Evolutionary conservation across 1,284 basidiomycete genomes (phyloP), one percentile per base, ranked within the genome.

Genomic region (Apiotrichum siamense): DNA sequence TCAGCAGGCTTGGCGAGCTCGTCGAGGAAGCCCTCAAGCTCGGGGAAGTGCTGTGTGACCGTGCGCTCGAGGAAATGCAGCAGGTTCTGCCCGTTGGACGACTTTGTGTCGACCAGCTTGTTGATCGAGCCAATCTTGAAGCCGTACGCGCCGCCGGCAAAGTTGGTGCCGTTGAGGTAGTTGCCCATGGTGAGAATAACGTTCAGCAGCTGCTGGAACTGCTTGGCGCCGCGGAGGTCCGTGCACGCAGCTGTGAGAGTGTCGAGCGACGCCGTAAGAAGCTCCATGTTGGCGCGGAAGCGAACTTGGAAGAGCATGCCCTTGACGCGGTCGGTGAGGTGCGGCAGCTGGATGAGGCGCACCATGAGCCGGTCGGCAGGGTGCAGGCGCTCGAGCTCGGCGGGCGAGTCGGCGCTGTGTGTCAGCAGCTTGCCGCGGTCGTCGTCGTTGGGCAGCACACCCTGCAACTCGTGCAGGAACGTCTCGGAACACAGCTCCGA

Each of bases 111-210:
- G 37, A 97, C 94, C 45, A 98, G 80, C 88, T 93, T 93, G 77
- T 98, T 98, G 76, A 98, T 96, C 72, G 91, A 96, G 74, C 88
- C 91, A 54, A 97, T 85, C 66, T 88, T 85, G 82, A 98, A 98
- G 50, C 94, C 94, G 65, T 91, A 96, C 0, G 96, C 96, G 25
- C 93, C 94, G 55, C 94, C 94, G 70, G 97, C 97, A 64, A 92
- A 83, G 57, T 93, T 92, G 37, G 90, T 88, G 23, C 92, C 91
- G 69, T 98, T 98, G 83, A 98, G 91, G 71, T 91, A 98, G 72
- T 98, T 98, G 55, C 94, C 94, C 66, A 98, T 84, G 62, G 96
- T 81, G 12, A 98, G 81, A 59, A 98, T 94, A 41, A 97, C 45
- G 18, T 62, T 49, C 43, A 66, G 80, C 29, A 96, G 75, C 66